phyloP scores from a whole-genome alignment of 1,284 basidiomycete genomes.

The Hemileia vastatrix region DNA sequence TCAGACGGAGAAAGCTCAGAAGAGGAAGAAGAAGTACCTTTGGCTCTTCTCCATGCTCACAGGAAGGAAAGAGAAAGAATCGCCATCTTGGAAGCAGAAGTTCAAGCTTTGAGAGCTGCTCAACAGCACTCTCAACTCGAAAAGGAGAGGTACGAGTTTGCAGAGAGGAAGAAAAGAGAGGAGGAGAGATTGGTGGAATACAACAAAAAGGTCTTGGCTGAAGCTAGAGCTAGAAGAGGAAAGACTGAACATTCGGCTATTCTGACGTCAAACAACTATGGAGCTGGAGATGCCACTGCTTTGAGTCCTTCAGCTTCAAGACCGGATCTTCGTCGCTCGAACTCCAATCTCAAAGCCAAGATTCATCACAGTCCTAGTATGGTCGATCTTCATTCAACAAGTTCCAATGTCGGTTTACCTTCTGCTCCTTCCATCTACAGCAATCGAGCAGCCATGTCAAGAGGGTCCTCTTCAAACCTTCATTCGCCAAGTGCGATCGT shows the following conservation, averaged over 20 bases:
- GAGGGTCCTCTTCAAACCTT: neutral
- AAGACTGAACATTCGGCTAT: neutral
- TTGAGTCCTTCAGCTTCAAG: neutral
- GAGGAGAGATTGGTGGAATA: neutral
- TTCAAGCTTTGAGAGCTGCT: conserved; percentile 23
- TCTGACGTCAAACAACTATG: neutral
- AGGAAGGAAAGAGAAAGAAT: conserved; percentile 26
- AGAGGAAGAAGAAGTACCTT: conserved; percentile 33
- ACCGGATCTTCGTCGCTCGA: neutral
- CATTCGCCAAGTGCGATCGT: neutral
- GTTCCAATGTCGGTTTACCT: neutral
- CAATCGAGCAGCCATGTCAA: neutral
- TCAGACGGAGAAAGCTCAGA: neutral
- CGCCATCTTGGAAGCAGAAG: conserved; percentile 25
- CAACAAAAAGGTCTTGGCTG: neutral
- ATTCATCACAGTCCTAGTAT: neutral
- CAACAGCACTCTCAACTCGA: conserved; percentile 13
- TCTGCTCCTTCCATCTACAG: neutral
- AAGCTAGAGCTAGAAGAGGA: neutral
- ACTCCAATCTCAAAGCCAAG: neutral
- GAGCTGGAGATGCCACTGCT: neutral
- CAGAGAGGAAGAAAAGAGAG: conserved; percentile 3
- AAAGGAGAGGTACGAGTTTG: conserved; percentile 25
- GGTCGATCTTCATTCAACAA: neutral
- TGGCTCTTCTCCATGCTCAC: conserved; percentile 28